Conservation (phyloP, 2,329 filamentous ascomycete species). For the Helotiales sp. region DNA sequence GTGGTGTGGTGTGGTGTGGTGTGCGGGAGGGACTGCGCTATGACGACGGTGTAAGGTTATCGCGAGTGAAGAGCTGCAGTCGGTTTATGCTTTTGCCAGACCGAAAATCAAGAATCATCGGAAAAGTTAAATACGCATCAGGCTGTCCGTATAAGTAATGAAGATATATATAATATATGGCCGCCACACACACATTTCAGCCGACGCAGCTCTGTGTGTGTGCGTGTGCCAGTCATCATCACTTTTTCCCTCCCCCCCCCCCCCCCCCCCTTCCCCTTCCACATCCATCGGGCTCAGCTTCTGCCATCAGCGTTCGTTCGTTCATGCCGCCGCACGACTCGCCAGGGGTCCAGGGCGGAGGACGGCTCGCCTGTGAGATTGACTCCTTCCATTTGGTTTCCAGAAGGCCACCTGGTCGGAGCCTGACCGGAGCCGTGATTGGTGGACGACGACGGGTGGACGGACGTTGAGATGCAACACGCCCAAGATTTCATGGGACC, state of each 20-base stretch:
- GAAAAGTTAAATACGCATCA: not conserved
- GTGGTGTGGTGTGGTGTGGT: not conserved
- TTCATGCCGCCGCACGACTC: not conserved
- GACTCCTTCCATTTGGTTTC: constrained; percentile 26
- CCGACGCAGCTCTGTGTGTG: not conserved
- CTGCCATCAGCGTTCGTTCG: not conserved
- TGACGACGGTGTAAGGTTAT: constrained; percentile 15
- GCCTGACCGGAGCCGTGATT: constrained; percentile 4
- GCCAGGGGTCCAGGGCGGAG: constrained; percentile 4
- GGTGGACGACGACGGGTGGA: not conserved
- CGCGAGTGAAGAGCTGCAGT: constrained; percentile 10
- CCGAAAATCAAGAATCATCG: not conserved
- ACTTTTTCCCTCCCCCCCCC: constrained; percentile 10
- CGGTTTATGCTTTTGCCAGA: constrained; percentile 6
- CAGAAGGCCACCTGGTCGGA: constrained; percentile 21
- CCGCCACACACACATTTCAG: constrained; percentile 3
- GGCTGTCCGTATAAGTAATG: not conserved
- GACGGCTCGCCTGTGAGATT: constrained; percentile 17
- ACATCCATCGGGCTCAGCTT: constrained; percentile 9
- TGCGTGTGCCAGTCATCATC: constrained; percentile 1
- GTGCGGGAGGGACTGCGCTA: constrained; percentile 15
- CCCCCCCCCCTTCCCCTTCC: too few species aligned
- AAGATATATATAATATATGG: not conserved
- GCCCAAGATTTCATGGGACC: not conserved
- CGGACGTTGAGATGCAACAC: not conserved